Conservation (phyloP, 1,284 basidiomycete genomes). For the Tremellales sp. region DNA sequence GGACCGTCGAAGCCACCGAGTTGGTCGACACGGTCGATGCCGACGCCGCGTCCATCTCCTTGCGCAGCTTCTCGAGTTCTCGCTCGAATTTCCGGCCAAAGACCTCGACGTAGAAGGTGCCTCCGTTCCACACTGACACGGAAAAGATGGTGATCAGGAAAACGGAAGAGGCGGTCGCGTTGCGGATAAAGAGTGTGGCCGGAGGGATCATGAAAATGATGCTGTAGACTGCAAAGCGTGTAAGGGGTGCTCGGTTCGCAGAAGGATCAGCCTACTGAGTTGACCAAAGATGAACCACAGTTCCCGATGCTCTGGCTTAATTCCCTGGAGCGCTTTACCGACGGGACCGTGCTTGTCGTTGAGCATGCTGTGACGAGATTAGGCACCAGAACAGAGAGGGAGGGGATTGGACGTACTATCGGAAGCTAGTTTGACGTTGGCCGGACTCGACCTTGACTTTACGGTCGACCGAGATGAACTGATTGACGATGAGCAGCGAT, state of each 20-base stretch:
- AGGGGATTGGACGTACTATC: constrained; percentile 57
- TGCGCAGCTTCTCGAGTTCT: constrained; percentile 79
- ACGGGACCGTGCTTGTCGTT: constrained; percentile 81
- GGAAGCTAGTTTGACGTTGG: constrained; percentile 77
- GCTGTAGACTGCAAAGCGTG: constrained; percentile 63
- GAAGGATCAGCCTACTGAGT: constrained; percentile 55
- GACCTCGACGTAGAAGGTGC: constrained; percentile 76
- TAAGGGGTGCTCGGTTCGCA: background rate
- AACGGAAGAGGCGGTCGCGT: constrained; percentile 64
- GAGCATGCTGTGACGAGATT: constrained; percentile 54
- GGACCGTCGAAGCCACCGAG: constrained; percentile 1
- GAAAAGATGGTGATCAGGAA: constrained; percentile 75
- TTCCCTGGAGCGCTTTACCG: constrained; percentile 61
- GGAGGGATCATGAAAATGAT: constrained; percentile 79
- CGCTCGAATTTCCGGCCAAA: constrained; percentile 91
- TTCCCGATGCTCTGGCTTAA: constrained; percentile 63
- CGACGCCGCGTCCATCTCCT: constrained; percentile 57
- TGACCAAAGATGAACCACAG: constrained; percentile 79
- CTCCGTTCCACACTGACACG: constrained; percentile 63
- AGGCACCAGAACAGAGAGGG: no score
- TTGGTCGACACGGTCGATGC: constrained; percentile 20
- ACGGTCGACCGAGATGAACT: constrained; percentile 80
- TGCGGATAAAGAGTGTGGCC: constrained; percentile 70
- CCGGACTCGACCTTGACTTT: constrained; percentile 82
- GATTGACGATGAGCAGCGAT: constrained; percentile 2